Percentiles rank a stretch among this genome's conserved stretches.
Evolutionary conservation across 1,284 basidiomycete genomes (phyloP).

Genomic region (Sporisorium reilianum): DNA sequence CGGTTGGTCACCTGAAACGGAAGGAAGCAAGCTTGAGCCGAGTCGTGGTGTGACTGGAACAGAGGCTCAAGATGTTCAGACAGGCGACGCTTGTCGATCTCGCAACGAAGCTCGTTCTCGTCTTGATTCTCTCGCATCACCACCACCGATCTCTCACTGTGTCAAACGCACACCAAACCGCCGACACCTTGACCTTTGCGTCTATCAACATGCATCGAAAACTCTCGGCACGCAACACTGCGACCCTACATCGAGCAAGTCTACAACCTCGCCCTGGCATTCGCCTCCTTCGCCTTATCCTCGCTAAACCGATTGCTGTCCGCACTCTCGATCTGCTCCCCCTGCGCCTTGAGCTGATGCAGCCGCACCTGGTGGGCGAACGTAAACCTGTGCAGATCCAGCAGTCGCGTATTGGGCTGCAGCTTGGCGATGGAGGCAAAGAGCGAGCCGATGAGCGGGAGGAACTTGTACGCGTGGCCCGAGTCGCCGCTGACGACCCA

Average conservation of each 20-base stretch:
- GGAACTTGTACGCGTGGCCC: conserved; percentile 75
- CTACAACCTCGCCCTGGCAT: conserved; percentile 21
- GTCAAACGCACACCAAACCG: no score
- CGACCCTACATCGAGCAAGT: neutral
- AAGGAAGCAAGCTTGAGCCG: no score
- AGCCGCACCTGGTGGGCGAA: conserved; percentile 44
- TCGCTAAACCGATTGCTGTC: conserved; percentile 36
- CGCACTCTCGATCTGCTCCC: conserved; percentile 12
- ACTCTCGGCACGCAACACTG: neutral
- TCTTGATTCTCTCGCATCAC: no score
- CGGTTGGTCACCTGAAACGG: no score
- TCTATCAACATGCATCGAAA: no score
- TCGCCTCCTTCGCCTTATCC: neutral
- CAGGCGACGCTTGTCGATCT: no score
- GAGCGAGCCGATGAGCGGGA: conserved; percentile 82
- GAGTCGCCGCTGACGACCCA: conserved; percentile 71
- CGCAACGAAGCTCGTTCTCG: no score
- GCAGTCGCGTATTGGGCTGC: conserved; percentile 11
- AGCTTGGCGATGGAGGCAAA: conserved; percentile 73
- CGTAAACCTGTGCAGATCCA: conserved; percentile 32
- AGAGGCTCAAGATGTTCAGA: no score
- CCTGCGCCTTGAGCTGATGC: conserved; percentile 3
- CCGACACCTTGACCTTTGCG: no score
- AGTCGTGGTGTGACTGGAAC: no score
- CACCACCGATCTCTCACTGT: no score